Evolutionary conservation across 2,329 filamentous ascomycete genomes (phyloP).

Genomic region (Apiospora aurea): DNA sequence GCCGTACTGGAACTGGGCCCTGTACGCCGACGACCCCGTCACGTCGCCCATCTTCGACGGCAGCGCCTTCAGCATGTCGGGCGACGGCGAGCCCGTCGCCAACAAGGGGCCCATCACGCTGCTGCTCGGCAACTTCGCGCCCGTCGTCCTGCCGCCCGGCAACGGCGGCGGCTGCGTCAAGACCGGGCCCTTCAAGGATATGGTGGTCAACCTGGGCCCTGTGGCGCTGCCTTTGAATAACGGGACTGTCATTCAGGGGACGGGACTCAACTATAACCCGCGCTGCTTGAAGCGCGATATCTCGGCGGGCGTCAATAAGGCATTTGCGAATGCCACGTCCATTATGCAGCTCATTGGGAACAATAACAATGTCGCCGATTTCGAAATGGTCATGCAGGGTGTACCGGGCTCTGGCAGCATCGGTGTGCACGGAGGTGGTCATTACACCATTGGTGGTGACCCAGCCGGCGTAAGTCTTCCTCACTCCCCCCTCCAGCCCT

Average conservation of each 20-base stretch:
- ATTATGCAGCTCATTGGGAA: constrained; percentile 32
- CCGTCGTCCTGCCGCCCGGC: constrained; percentile 46
- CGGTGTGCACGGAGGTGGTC: constrained; percentile 40
- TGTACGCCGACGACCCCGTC: constrained; percentile 40
- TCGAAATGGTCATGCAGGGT: constrained; percentile 47
- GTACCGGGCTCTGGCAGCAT: constrained; percentile 36
- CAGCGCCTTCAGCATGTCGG: constrained; percentile 50
- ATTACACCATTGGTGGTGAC: constrained; percentile 40
- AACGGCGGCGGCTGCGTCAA: constrained; percentile 58
- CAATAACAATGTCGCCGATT: constrained; percentile 40
- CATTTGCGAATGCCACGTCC: constrained; percentile 39
- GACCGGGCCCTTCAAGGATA: constrained; percentile 48
- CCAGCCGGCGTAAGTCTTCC: constrained; percentile 26
- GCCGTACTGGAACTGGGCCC: constrained; percentile 52
- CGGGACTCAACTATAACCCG: constrained; percentile 43
- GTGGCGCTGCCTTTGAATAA: constrained; percentile 34
- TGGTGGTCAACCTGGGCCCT: constrained; percentile 42
- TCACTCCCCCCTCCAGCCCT: not conserved
- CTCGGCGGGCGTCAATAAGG: constrained; percentile 33
- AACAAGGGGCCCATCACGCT: constrained; percentile 30
- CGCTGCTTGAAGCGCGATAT: constrained; percentile 42
- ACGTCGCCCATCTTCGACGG: constrained; percentile 58
- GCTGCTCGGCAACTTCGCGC: constrained; percentile 22
- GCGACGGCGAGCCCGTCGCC: constrained; percentile 43
- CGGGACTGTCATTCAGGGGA: constrained; percentile 27